Percentiles rank a stretch among this genome's conserved stretches.
phyloP scores from a whole-genome alignment of 2,329 filamentous ascomycete genomes.

The Aspergillus persii region DNA sequence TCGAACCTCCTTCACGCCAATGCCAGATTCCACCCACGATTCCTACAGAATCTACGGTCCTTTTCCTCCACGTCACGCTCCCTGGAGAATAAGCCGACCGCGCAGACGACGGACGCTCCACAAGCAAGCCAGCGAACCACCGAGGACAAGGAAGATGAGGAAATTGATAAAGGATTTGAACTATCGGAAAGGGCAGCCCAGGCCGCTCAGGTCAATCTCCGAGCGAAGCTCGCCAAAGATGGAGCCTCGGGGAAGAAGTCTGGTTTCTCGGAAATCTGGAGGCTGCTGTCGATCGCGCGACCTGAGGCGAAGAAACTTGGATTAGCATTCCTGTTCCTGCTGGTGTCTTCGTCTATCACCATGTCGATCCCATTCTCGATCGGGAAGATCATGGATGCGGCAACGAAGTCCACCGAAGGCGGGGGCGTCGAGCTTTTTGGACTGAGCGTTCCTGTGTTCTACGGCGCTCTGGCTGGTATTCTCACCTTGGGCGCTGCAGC shows the following conservation, averaged over 20 bases:
- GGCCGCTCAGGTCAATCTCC: constrained; percentile 85
- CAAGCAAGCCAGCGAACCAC: constrained; percentile 31
- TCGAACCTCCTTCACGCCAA: constrained; percentile 16
- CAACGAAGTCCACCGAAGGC: constrained; percentile 68
- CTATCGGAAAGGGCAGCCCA: constrained; percentile 80
- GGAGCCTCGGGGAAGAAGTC: constrained; percentile 56
- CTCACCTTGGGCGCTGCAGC: constrained; percentile 80
- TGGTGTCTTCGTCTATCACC: constrained; percentile 87
- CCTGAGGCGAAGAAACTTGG: constrained; percentile 78
- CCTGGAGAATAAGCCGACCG: constrained; percentile 25
- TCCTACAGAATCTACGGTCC: constrained; percentile 22
- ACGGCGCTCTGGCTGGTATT: constrained; percentile 71
- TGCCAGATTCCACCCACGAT: constrained; percentile 14
- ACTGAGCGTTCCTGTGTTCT: constrained; percentile 82
- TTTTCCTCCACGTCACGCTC: constrained; percentile 27
- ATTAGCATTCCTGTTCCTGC: constrained; percentile 76
- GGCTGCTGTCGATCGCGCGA: constrained; percentile 82
- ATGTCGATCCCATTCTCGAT: constrained; percentile 98
- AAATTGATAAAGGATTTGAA: constrained; percentile 62
- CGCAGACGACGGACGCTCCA: constrained; percentile 16
- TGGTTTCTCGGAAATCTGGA: constrained; percentile 74
- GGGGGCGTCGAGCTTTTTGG: constrained; percentile 72
- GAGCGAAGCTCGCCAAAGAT: constrained; percentile 82
- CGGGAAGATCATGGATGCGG: constrained; percentile 89
- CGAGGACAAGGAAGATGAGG: constrained; percentile 47